These are phyloP conservation scores for Starmerella ratchasimensis DNA, from an alignment of 805 yeast species.

Conservation along the genomic window DNA sequence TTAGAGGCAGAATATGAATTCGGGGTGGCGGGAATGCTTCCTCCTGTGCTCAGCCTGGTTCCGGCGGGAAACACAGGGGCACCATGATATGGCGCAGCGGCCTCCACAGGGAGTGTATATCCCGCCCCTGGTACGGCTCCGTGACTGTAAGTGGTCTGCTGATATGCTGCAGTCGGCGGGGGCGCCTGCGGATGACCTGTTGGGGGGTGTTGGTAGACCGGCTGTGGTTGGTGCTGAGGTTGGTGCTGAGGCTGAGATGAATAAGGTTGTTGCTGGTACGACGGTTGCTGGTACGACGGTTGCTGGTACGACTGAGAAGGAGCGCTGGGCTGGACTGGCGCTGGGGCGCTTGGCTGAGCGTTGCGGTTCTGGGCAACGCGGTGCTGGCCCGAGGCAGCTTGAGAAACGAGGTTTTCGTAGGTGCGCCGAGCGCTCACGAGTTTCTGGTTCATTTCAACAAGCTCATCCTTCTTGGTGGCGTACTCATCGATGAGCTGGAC, in stretches of 20 bases:
- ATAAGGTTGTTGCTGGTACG: not conserved
- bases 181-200: not conserved
- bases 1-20: too few species aligned
- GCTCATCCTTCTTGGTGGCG: constrained; percentile 62
- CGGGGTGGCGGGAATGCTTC: too few species aligned
- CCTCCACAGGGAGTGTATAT: too few species aligned
- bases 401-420: constrained; percentile 58
- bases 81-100: too few species aligned
- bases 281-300: not conserved
- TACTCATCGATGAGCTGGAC: constrained; percentile 67
- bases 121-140: too few species aligned
- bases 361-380: not conserved
- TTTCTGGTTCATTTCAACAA: constrained; percentile 55
- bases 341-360: not conserved
- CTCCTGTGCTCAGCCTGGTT: too few species aligned
- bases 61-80: too few species aligned
- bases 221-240: too few species aligned
- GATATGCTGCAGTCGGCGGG: too few species aligned
- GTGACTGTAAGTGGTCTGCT: too few species aligned
- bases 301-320: not conserved
- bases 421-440: constrained; percentile 52
- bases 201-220: too few species aligned
- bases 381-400: constrained; percentile 21
- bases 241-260: not conserved
- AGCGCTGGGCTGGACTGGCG: not conserved